phyloP scores from a whole-genome alignment of 1,284 basidiomycete genomes.

The Cerrena zonata region DNA sequence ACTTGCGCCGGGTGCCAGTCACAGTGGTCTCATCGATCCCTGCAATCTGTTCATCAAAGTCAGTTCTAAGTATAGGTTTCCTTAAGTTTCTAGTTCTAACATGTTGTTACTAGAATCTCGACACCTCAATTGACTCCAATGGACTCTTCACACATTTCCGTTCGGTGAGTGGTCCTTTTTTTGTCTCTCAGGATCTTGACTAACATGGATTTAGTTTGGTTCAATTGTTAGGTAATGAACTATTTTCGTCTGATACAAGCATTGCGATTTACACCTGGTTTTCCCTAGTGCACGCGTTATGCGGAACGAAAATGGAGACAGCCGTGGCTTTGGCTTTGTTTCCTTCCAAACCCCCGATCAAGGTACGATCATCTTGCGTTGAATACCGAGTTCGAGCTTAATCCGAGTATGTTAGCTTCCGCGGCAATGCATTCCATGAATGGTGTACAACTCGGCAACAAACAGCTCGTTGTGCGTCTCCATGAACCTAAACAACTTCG shows the following conservation, averaged over 20 bases:
- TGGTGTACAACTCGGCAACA: constrained; percentile 60
- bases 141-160: constrained; percentile 77
- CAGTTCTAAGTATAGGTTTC: constrained; percentile 12
- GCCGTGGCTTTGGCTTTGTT: constrained; percentile 93
- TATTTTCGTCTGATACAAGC: not conserved
- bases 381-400: constrained; percentile 7
- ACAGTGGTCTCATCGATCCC: constrained; percentile 83
- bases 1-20: constrained; percentile 71
- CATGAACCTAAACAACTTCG: constrained; percentile 87
- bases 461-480: constrained; percentile 78
- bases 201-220: constrained; percentile 61
- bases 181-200: too few relatives aligned
- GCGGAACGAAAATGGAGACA: constrained; percentile 80
- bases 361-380: constrained; percentile 42
- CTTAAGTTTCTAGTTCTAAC: constrained; percentile 7
- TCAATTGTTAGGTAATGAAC: constrained; percentile 71
- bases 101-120: constrained; percentile 60
- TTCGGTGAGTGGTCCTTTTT: constrained; percentile 54
- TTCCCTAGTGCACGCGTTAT: constrained; percentile 78
- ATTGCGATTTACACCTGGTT: not conserved
- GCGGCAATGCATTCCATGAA: constrained; percentile 79
- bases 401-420: constrained; percentile 52
- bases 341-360: constrained; percentile 80
- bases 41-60: constrained; percentile 90
- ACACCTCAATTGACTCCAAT: constrained; percentile 79